These are phyloP conservation scores for Oidiodendron maius DNA, from an alignment of 495 filamentous ascomycete genomes.

Conservation along the genomic window DNA sequence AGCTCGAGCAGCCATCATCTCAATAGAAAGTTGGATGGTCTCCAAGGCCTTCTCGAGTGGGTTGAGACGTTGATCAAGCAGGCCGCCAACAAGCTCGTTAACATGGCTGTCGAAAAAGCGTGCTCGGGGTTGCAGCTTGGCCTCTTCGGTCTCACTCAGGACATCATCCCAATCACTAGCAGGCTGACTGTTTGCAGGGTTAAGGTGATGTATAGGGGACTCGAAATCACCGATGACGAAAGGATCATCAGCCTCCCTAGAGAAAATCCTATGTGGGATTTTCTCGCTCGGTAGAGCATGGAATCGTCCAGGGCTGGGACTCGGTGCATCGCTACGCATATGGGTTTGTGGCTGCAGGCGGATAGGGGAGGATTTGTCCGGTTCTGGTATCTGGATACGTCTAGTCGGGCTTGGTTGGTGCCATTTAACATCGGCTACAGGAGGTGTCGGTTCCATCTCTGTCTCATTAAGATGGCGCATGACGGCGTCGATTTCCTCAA, in stretches of 20 bases:
- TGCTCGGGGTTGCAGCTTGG: constrained; percentile 64
- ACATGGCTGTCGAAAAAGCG: constrained; percentile 86
- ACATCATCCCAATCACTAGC: constrained; percentile 89
- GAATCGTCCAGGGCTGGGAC: constrained; percentile 64
- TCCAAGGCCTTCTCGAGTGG: constrained; percentile 76
- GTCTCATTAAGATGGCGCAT: constrained; percentile 75
- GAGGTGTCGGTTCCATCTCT: constrained; percentile 33
- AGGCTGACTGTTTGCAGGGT: constrained; percentile 57
- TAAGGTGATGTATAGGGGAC: constrained; percentile 59
- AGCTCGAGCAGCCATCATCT: constrained; percentile 33
- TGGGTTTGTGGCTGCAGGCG: constrained; percentile 47
- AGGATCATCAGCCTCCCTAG: constrained; percentile 27
- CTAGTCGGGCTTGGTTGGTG: constrained; percentile 35
- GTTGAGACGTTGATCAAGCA: constrained; percentile 67
- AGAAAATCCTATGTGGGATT: constrained; percentile 23
- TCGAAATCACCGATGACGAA: constrained; percentile 30
- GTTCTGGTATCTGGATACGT: constrained; percentile 27
- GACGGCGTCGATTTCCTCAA: constrained; percentile 77
- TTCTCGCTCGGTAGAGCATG: constrained; percentile 29
- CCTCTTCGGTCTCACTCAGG: constrained; percentile 74
- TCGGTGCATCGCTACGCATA: constrained; percentile 66
- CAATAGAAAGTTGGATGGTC: constrained; percentile 64
- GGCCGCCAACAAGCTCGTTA: constrained; percentile 71
- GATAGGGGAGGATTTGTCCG: constrained; percentile 42
- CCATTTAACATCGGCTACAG: constrained; percentile 8